Evolutionary conservation across 1,139 yeast genomes (phyloP), one percentile per base, ranked within the genome.

Genomic region (Geotrichum carabidarum): DNA sequence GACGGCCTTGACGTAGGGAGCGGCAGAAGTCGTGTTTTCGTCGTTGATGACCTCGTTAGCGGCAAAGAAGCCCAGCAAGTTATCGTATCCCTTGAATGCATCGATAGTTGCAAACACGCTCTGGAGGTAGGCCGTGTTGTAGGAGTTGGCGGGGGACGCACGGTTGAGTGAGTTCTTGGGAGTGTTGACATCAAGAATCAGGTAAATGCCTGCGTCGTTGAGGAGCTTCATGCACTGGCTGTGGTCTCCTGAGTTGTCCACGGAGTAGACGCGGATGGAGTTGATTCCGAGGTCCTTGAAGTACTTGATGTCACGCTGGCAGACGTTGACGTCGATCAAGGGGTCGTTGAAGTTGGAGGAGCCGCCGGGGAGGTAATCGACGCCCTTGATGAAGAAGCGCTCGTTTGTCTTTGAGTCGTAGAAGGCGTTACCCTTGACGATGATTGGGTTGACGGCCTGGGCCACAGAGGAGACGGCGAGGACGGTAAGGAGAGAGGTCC

Each of bases 41-140:
- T 86, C 94, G 70, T 93, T 91, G 59, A 91, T 76, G 56, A 93
- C 81, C 71, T 93, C 99, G 71, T 93, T 93, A 2, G 97, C 99
- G 5, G 97, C 96, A 71, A 93, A 89, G 71, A 86, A 91, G 0
- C 95, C 98, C 53, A 93, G 75, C 0, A 95, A 86, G 71, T 93
- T 93, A 70, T 87, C 83, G 71, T 88, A 93, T 51, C 76, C 74
- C 37, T 91, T 77, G 70, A 93, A 91, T 57, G 86, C 88, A 58
- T 89, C 90, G 41, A 91, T 81, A n/a, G 90, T 86, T 59, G 82
- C 82, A 68, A 80, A 58, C 75, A 79, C 55, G 80, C 71, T 58
- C 62, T 65, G 27, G 59, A 65, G 41, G 63, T 66, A 53, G 68
- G 82, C 84, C 79, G 93, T 89, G 27, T 83, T 72, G 43, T 67